phyloP scores from a whole-genome alignment of 2,329 filamentous ascomycete genomes.

The Neoscytalidium dimidiatum region DNA sequence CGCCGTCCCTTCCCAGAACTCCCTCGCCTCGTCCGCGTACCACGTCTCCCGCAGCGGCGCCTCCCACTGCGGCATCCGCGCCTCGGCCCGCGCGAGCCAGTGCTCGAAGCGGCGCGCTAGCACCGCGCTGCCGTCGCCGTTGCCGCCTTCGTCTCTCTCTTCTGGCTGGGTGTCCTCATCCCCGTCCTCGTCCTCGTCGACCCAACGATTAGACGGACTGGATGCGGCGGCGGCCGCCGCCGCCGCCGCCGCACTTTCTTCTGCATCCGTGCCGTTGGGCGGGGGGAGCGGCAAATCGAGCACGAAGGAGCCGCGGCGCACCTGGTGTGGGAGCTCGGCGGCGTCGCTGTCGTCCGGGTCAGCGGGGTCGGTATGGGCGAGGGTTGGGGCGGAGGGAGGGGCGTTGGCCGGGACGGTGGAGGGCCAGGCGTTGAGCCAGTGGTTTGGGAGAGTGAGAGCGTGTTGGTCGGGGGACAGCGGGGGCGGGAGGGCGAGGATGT shows the following conservation, averaged over 20 bases:
- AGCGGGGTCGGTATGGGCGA: neutral
- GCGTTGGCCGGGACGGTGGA: neutral
- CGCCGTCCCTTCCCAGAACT: neutral
- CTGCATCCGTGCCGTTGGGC: neutral
- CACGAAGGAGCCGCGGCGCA: neutral
- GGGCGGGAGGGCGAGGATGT: neutral
- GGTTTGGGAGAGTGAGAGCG: neutral
- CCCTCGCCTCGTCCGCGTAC: neutral
- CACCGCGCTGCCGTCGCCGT: neutral
- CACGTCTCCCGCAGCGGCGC: constrained; percentile 1
- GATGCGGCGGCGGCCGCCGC: neutral
- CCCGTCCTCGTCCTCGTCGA: neutral
- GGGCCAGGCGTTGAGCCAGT: constrained; percentile 7
- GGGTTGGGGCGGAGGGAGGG: neutral
- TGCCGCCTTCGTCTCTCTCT: neutral
- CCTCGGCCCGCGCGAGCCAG: neutral
- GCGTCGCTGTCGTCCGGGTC: neutral
- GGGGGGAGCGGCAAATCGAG: neutral
- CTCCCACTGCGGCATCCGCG: neutral
- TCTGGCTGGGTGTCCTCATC: neutral
- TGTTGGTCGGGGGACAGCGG: neutral
- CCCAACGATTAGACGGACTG: too few species aligned
- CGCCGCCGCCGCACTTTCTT: neutral
- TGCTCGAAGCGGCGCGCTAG: neutral
- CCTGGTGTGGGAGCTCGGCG: neutral